Base-by-base conservation (phyloP, 192 early-diverging fungal species). In the Geosiphon pyriformis region DNA sequence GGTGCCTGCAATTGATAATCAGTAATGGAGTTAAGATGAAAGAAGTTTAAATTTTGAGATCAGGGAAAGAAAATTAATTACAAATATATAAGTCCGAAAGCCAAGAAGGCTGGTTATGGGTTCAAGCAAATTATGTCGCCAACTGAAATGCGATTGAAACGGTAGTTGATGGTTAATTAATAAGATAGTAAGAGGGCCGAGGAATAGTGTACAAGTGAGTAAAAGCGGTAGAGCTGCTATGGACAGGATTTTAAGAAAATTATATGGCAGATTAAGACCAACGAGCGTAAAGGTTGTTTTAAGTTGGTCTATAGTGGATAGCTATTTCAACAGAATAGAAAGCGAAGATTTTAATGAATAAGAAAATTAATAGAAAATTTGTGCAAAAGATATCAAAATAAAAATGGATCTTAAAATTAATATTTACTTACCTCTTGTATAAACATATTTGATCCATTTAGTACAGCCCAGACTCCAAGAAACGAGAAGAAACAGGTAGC, bases 1-100 rank as follows among this genome's bases (percentile, higher is more conserved):
- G 91, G 91, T 4, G 82, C 88, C 89, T 91, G 33, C 8, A 37
- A 42, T 10, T 62, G 31, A 35, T 35, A 26, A 17, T 55, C 6
- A 47, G 61, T 11, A 46, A 15, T 30, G 34, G 57, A 48, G 31
- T 50, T 18, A 31, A 31, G n/a, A 53, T 52, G 22, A 23, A 42
- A 57, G 29, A 20, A 25, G 33, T 46, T 33, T 26, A 29, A 50
- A 22, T 32, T 34, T 34, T n/a, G 32, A 29, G 33, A 15, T 35
- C 3, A 32, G 2, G 27, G 10, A 15, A 58, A 12, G 42, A 17
- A 3, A 33, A 60, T 0, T 18, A 46, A 72, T 52, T 73, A 83
- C 83, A 67, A 81, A 69, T 20, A 85, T 56, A 63, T 72, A 79
- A 72, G 80, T 81, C 6, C 83, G 60, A 18, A 73, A 42, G 22